Evolutionary conservation across 257 asterid genomes (phyloP).

Genomic region (Haberlea rhodopensis): DNA sequence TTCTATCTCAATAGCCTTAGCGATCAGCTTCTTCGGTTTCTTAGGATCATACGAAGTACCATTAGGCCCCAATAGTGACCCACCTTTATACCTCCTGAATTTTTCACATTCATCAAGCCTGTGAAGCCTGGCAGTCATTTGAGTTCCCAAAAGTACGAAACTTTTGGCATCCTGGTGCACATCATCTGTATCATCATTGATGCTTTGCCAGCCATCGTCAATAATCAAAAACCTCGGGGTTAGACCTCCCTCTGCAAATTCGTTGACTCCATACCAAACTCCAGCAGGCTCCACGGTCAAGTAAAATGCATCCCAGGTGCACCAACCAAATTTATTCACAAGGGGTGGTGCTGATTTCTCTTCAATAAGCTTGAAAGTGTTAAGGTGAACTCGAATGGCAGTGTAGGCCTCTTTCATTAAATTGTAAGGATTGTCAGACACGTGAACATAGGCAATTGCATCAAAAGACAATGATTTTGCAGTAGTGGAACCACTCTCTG

Average conservation of each 20-base stretch:
- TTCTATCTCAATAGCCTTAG: slow-evolving; percentile 73
- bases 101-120: slow-evolving; percentile 64
- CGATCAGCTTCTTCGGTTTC: slow-evolving; percentile 58
- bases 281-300: slow-evolving; percentile 60
- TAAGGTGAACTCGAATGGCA: slow-evolving; percentile 57
- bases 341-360: slow-evolving; percentile 61
- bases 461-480: slow-evolving; percentile 39
- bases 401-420: slow-evolving; percentile 68
- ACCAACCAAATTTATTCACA: slow-evolving; percentile 64
- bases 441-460: slow-evolving; percentile 56
- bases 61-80: slow-evolving; percentile 41
- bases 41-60: slow-evolving; percentile 50
- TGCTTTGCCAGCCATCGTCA: slow-evolving; percentile 81
- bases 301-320: slow-evolving; percentile 70
- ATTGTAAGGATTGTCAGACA: slow-evolving; percentile 62
- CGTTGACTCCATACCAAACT: slow-evolving; percentile 49
- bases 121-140: slow-evolving; percentile 70
- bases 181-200: slow-evolving; percentile 46
- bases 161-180: slow-evolving; percentile 49
- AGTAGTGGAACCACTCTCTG: slow-evolving; percentile 61
- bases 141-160: slow-evolving; percentile 64
- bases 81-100: slow-evolving; percentile 48
- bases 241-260: slow-evolving; percentile 52
- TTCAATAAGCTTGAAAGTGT: slow-evolving; percentile 61
- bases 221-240: slow-evolving; percentile 62